Conservation (phyloP, 1,139 yeast species). For the Candida dubliniensis region DNA sequence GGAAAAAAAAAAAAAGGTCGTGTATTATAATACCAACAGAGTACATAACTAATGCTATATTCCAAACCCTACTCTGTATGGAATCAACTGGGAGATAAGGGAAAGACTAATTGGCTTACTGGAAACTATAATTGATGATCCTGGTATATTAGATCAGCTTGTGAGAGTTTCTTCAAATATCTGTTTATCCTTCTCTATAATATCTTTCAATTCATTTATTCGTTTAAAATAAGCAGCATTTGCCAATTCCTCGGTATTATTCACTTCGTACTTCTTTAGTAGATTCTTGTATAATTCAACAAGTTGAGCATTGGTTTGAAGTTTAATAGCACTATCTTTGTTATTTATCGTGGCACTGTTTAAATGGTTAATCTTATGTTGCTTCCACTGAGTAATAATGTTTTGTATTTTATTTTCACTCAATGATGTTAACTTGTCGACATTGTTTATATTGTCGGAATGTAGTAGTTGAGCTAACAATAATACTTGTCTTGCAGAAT, state of each 20-base stretch:
- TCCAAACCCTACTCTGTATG: too few species aligned
- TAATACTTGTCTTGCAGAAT: constrained; percentile 19
- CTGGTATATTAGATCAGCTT: neutral
- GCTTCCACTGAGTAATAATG: constrained; percentile 17
- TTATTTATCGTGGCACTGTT: constrained; percentile 2
- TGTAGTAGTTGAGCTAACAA: constrained; percentile 22
- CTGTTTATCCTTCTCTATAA: constrained; percentile 13
- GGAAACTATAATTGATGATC: too few species aligned
- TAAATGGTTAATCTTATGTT: constrained; percentile 13
- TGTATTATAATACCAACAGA: too few species aligned
- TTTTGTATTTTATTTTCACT: constrained; percentile 9
- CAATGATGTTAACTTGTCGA: constrained; percentile 13
- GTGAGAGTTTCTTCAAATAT: constrained; percentile 11
- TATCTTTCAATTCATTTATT: constrained; percentile 18
- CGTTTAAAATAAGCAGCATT: constrained; percentile 19
- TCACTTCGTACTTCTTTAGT: constrained; percentile 14
- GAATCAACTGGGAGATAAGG: too few species aligned
- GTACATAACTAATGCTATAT: too few species aligned
- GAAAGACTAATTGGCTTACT: too few species aligned
- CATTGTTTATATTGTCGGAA: constrained; percentile 15
- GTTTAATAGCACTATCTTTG: constrained; percentile 8
- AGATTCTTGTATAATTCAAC: constrained; percentile 18
- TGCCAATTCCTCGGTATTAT: constrained; percentile 22
- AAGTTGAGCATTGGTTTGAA: constrained; percentile 16
- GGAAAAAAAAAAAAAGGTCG: too few species aligned